A percentile compares a stretch with the other conserved stretches of the same genome.
Evolutionary conservation across 1,139 yeast genomes (phyloP).

Genomic region (Geotrichum bryndzae): DNA sequence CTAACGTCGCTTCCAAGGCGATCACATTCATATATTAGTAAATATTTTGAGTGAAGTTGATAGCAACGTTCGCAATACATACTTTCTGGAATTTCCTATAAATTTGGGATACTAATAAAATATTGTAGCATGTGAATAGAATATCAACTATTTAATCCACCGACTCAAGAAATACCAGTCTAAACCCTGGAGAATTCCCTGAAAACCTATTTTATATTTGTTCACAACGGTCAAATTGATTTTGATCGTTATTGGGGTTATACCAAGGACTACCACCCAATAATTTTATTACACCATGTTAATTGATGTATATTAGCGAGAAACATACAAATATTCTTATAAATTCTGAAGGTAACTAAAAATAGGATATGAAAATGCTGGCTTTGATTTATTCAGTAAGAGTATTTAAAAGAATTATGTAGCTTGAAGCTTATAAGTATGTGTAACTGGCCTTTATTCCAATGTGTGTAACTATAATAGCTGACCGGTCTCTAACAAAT

Average conservation of each 20-base stretch:
- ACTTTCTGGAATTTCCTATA: too few relatives aligned
- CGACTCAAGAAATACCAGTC: background rate
- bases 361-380: background rate
- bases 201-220: constrained; percentile 67
- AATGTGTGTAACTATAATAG: background rate
- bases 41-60: background rate
- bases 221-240: constrained; percentile 86
- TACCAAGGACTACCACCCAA: constrained; percentile 61
- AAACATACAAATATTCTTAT: background rate
- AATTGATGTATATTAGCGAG: background rate
- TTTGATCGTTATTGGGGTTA: constrained; percentile 93
- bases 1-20: background rate
- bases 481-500: background rate
- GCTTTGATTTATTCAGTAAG: background rate
- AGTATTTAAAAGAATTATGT: background rate
- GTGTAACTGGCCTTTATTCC: background rate
- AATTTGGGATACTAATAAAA: background rate
- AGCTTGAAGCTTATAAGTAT: background rate
- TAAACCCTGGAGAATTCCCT: background rate
- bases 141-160: background rate
- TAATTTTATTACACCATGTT: constrained; percentile 83
- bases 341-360: background rate
- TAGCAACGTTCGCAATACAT: background rate
- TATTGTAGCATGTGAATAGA: background rate
- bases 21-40: too few relatives aligned